Conservation (phyloP, 139 green algal species). For the Chlamydomonas urium region DNA sequence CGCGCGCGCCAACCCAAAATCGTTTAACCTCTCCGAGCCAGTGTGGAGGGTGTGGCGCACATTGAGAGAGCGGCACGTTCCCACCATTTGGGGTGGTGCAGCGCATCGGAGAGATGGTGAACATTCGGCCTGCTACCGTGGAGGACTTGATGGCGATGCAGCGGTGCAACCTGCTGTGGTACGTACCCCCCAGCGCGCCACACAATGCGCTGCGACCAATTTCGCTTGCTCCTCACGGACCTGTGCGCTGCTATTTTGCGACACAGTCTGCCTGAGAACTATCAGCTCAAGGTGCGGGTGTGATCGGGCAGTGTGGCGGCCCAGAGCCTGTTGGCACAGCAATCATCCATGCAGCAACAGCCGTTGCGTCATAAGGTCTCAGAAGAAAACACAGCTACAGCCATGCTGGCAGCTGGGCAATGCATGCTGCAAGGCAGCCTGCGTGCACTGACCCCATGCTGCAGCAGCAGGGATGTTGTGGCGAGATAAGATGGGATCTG, state of each 20-base stretch:
- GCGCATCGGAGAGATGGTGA: too few relatives aligned
- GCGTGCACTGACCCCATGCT: background rate
- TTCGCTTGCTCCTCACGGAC: background rate
- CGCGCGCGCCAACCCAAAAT: too few relatives aligned
- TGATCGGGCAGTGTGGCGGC: background rate
- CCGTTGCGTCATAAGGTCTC: too few relatives aligned
- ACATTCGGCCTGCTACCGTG: conserved; percentile 71
- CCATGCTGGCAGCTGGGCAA: background rate
- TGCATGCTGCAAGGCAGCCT: background rate
- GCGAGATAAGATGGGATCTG: too few relatives aligned
- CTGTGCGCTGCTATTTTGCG: background rate
- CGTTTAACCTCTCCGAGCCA: too few relatives aligned
- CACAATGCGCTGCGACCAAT: background rate
- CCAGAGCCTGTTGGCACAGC: too few relatives aligned
- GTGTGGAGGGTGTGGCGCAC: too few relatives aligned
- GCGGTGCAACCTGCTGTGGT: conserved; percentile 93
- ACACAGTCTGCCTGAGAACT: conserved; percentile 92
- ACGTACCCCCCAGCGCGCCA: background rate
- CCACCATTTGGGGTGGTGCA: too few relatives aligned
- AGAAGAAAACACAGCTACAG: too few relatives aligned
- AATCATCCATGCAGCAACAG: background rate
- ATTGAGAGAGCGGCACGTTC: too few relatives aligned
- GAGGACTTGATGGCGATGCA: conserved; percentile 96
- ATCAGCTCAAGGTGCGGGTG: conserved; percentile 89
- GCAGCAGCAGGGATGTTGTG: background rate